Conservation (phyloP, 108 stramenopile species). For the Cyclotella baltica region DNA sequence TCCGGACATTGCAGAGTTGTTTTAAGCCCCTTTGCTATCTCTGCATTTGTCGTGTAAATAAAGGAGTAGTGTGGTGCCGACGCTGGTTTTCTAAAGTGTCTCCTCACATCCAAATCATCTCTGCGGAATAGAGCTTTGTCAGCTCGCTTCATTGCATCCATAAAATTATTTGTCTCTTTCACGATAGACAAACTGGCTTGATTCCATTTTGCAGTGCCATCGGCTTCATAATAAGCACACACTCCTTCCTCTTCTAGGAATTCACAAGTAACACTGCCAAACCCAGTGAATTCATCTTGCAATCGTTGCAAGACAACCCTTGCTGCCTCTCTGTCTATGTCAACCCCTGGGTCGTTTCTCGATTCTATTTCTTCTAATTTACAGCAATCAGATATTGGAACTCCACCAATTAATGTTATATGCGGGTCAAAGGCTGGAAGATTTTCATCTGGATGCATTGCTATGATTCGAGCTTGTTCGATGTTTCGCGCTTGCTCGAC, state of each 20-base stretch:
- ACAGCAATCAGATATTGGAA: conserved; percentile 27
- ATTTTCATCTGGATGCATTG: conserved; percentile 1
- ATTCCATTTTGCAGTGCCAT: conserved; percentile 40
- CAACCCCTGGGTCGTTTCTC: not conserved
- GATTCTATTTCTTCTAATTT: not conserved
- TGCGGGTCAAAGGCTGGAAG: conserved; percentile 39
- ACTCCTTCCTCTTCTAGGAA: conserved; percentile 42
- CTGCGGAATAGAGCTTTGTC: conserved; percentile 17
- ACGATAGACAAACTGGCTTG: conserved; percentile 37
- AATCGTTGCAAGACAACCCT: conserved; percentile 27
- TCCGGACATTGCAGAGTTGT: conserved; percentile 28
- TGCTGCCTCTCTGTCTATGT: conserved; percentile 29
- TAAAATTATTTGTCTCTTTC: conserved; percentile 5
- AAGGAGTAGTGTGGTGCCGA: conserved; percentile 44
- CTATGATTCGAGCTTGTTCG: too few relatives aligned
- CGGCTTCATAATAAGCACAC: conserved; percentile 17
- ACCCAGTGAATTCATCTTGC: conserved; percentile 24
- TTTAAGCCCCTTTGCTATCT: conserved; percentile 11
- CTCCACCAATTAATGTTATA: conserved; percentile 42
- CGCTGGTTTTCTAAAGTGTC: conserved; percentile 30
- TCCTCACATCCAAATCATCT: not conserved
- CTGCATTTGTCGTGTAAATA: conserved; percentile 28
- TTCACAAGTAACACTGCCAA: conserved; percentile 21
- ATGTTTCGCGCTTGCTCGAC: conserved; percentile 9
- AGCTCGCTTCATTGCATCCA: conserved; percentile 30